These are phyloP conservation scores for Apodospora peruviana DNA, from an alignment of 495 filamentous ascomycete genomes.

Conservation along the genomic window DNA sequence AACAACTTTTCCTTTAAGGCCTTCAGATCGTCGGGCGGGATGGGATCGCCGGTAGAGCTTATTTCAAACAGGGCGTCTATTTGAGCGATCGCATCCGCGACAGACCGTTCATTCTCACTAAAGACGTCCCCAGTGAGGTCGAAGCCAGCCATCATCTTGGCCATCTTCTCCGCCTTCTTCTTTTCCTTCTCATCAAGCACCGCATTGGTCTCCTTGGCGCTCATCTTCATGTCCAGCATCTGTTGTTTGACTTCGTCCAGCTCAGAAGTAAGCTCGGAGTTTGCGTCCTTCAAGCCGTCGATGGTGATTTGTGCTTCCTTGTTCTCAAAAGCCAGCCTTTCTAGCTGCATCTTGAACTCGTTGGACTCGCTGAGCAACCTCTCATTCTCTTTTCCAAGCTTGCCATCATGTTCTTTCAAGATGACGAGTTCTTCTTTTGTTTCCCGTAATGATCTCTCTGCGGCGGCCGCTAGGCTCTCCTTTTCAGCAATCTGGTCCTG, in stretches of 20 bases:
- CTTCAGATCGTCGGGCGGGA: slow-evolving; percentile 75
- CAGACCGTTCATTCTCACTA: slow-evolving; percentile 80
- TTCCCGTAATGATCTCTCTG: slow-evolving; percentile 72
- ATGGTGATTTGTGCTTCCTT: slow-evolving; percentile 97
- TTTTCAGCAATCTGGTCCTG: slow-evolving; percentile 94
- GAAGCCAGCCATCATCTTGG: slow-evolving; percentile 99
- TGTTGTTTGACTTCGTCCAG: slow-evolving; percentile 96
- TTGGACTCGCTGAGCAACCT: slow-evolving; percentile 76
- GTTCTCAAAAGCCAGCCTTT: slow-evolving; percentile 89
- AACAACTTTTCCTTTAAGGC: slow-evolving; percentile 70
- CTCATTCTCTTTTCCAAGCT: slow-evolving; percentile 82
- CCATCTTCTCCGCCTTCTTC: slow-evolving; percentile 98
- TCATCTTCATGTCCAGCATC: slow-evolving; percentile 91
- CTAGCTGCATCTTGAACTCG: slow-evolving; percentile 89
- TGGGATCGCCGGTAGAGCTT: slow-evolving; percentile 66
- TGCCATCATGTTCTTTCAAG: slow-evolving; percentile 75
- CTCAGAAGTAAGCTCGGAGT: slow-evolving; percentile 83
- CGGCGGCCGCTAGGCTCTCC: slow-evolving; percentile 70
- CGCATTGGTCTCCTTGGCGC: slow-evolving; percentile 83
- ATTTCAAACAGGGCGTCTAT: slow-evolving; percentile 74
- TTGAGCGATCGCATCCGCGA: slow-evolving; percentile 74
- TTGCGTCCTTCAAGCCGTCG: slow-evolving; percentile 94
- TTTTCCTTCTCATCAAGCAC: slow-evolving; percentile 93
- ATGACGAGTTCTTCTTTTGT: slow-evolving; percentile 75
- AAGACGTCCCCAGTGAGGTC: slow-evolving; percentile 86